Evolutionary conservation across 805 yeast genomes (phyloP).

Genomic region (Brettanomyces nanus): DNA sequence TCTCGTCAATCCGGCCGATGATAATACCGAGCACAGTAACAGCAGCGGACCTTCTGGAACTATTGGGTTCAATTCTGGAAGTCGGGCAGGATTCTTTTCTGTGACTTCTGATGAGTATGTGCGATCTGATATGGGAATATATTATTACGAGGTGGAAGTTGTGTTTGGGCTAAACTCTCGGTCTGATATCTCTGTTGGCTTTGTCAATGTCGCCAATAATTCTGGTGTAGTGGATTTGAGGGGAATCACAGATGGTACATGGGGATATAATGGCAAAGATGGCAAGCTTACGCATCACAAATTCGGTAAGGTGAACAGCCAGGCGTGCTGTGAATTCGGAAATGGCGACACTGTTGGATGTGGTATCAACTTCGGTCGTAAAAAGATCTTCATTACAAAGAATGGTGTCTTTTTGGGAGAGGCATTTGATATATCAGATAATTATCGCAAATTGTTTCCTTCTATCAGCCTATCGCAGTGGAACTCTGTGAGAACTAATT

Average conservation of each 20-base stretch:
- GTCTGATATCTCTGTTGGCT: constrained; percentile 38
- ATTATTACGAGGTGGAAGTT: constrained; percentile 43
- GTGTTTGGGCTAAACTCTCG: constrained; percentile 26
- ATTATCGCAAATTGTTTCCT: constrained; percentile 32
- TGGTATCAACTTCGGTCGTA: constrained; percentile 64
- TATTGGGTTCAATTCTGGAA: background rate
- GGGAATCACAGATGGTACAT: constrained; percentile 39
- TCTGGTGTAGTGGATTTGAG: constrained; percentile 30
- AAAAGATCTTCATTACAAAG: constrained; percentile 66
- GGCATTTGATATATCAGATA: constrained; percentile 39
- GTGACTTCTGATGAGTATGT: constrained; percentile 30
- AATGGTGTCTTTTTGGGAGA: constrained; percentile 63
- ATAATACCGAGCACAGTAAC: too few species aligned
- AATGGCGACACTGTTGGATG: constrained; percentile 69
- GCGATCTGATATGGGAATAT: constrained; percentile 33
- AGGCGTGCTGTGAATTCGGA: constrained; percentile 39
- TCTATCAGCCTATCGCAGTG: constrained; percentile 37
- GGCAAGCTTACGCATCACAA: constrained; percentile 35
- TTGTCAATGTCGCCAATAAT: constrained; percentile 25
- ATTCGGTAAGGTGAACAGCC: constrained; percentile 26
- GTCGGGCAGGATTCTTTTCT: constrained; percentile 12
- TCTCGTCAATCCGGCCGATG: constrained; percentile 9
- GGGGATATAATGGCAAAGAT: constrained; percentile 47
- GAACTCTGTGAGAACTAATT: constrained; percentile 40
- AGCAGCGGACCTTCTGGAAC: too few species aligned